phyloP scores from a whole-genome alignment of 352 stramenopile species.

The Globisporangium spinosum region DNA sequence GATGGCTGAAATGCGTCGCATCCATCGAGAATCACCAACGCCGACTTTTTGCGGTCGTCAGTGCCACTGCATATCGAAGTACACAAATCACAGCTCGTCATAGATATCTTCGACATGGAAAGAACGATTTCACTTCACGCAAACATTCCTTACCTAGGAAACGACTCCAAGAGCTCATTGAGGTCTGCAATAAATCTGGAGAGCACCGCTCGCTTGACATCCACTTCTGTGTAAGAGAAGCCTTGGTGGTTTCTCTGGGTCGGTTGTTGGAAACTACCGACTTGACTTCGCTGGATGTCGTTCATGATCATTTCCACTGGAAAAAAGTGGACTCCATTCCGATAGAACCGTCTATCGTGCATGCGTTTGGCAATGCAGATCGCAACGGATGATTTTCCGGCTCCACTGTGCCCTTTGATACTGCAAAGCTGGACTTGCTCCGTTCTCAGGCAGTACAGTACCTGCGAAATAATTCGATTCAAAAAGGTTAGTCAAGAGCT shows the following conservation, averaged over 20 bases:
- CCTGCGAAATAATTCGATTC: slow-evolving; percentile 18
- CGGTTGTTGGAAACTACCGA: not conserved
- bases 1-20: slow-evolving; percentile 43
- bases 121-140: not conserved
- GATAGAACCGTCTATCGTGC: slow-evolving; percentile 38
- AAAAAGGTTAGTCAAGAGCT: not conserved
- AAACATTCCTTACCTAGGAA: slow-evolving; percentile 29
- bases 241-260: not conserved
- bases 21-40: slow-evolving; percentile 58
- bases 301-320: slow-evolving; percentile 38
- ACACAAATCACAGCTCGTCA: not conserved
- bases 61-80: slow-evolving; percentile 4
- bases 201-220: slow-evolving; percentile 16
- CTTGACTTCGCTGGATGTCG: slow-evolving; percentile 22
- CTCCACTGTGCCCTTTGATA: slow-evolving; percentile 37
- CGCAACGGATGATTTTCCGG: slow-evolving; percentile 62
- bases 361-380: slow-evolving; percentile 50
- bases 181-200: slow-evolving; percentile 26
- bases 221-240: not conserved
- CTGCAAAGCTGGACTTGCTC: slow-evolving; percentile 47
- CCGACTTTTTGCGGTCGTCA: slow-evolving; percentile 18
- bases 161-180: slow-evolving; percentile 27
- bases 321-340: slow-evolving; percentile 54
- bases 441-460: slow-evolving; percentile 25
- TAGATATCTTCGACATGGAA: not conserved